These are phyloP conservation scores for Sparassis latifolia DNA, from an alignment of 1,284 basidiomycete genomes.

Conservation along the genomic window DNA sequence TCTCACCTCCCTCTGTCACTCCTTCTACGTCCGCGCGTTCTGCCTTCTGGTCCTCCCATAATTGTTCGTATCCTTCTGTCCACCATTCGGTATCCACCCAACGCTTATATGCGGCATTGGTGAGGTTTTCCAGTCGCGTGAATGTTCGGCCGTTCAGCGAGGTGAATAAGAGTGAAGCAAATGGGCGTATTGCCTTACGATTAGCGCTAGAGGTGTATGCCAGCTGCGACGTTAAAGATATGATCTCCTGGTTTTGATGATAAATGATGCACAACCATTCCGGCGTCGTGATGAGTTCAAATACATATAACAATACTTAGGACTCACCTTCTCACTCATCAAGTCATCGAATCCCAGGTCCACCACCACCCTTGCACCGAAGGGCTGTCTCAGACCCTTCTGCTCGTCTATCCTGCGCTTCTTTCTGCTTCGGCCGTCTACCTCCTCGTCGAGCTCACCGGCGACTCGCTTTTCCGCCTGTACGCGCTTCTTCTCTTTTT, in stretches of 20 bases:
- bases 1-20: not conserved
- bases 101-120: conserved; percentile 65
- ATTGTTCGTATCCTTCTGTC: conserved; percentile 60
- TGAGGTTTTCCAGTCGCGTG: conserved; percentile 61
- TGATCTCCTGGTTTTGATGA: conserved; percentile 63
- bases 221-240: conserved; percentile 83
- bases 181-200: conserved; percentile 64
- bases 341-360: conserved; percentile 93
- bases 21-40: not conserved
- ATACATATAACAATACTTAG: not conserved
- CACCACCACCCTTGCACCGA: conserved; percentile 75
- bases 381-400: conserved; percentile 36
- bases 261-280: not conserved
- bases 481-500: conserved; percentile 58
- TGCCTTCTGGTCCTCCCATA: conserved; percentile 43
- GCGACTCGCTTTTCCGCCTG: conserved; percentile 48
- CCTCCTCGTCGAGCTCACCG: conserved; percentile 41
- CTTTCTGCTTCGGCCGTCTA: conserved; percentile 37
- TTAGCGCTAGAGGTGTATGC: conserved; percentile 88
- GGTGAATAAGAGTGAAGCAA: conserved; percentile 71
- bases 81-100: conserved; percentile 85
- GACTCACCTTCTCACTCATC: conserved; percentile 87
- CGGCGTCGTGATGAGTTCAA: not conserved
- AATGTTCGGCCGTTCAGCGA: conserved; percentile 70
- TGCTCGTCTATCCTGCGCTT: conserved; percentile 25